These are phyloP conservation scores for Lentinula edodes DNA, from an alignment of 768 basidiomycete species.

Conservation along the genomic window DNA sequence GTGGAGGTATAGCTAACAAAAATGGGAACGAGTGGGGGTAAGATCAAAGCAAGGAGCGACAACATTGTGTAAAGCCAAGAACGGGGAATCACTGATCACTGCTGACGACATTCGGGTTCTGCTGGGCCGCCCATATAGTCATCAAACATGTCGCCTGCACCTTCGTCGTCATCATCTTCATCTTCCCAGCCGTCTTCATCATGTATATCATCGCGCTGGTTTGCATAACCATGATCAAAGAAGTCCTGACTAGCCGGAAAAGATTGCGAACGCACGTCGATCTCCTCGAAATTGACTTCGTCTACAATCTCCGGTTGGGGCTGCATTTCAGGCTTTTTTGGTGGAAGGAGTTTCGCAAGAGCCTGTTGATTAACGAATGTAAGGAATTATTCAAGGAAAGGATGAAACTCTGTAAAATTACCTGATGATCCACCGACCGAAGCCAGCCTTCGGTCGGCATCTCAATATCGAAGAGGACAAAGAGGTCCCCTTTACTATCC, in stretches of 20 bases:
- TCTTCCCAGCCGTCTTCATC: conserved; percentile 70
- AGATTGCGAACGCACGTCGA: conserved; percentile 78
- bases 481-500: conserved; percentile 73
- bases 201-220: conserved; percentile 57
- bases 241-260: conserved; percentile 68
- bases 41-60: not conserved
- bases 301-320: conserved; percentile 70
- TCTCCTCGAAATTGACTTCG: conserved; percentile 66
- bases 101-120: conserved; percentile 58
- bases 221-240: conserved; percentile 68
- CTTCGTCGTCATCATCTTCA: conserved; percentile 61
- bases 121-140: conserved; percentile 14
- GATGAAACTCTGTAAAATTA: conserved; percentile 20
- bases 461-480: conserved; percentile 78
- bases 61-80: conserved; percentile 1
- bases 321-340: conserved; percentile 69
- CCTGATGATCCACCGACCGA: conserved; percentile 53
- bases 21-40: not conserved
- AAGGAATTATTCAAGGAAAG: not conserved
- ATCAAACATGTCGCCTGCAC: conserved; percentile 35
- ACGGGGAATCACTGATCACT: conserved; percentile 28
- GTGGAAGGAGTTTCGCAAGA: conserved; percentile 62
- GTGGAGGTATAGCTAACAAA: not conserved
- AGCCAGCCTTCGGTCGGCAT: conserved; percentile 86
- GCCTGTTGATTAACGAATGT: conserved; percentile 34